phyloP scores from a whole-genome alignment of 805 yeast species.

The Candida bentonensis region DNA sequence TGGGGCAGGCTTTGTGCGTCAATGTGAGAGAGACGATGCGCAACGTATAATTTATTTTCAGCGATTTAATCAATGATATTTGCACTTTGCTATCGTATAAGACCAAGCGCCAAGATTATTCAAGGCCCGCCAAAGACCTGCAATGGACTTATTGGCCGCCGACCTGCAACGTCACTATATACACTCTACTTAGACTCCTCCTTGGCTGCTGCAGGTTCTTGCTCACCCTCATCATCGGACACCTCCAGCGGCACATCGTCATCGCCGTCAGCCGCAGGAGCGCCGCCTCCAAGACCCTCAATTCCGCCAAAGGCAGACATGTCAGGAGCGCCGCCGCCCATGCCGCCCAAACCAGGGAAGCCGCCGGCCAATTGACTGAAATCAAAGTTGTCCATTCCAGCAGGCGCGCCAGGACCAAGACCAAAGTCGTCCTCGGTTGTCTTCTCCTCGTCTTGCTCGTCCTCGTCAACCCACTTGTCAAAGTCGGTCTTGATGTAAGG shows the following conservation, averaged over 20 bases:
- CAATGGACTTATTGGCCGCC: too few relatives aligned
- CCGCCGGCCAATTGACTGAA: slow-evolving; percentile 25
- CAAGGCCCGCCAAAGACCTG: too few relatives aligned
- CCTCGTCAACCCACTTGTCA: slow-evolving; percentile 97
- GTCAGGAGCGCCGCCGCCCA: slow-evolving; percentile 23
- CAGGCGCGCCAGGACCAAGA: slow-evolving; percentile 13
- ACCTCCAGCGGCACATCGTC: slow-evolving; percentile 13
- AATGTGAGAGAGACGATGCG: too few relatives aligned
- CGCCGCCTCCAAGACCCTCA: slow-evolving; percentile 8
- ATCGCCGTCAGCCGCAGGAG: slow-evolving; percentile 7
- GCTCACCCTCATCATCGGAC: slow-evolving; percentile 13
- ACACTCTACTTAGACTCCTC: too few relatives aligned
- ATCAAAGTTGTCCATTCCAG: slow-evolving; percentile 23
- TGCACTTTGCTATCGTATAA: too few relatives aligned
- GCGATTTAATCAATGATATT: too few relatives aligned
- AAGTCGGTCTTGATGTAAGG: slow-evolving; percentile 86
- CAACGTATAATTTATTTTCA: too few relatives aligned
- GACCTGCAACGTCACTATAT: too few relatives aligned
- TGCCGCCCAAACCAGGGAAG: slow-evolving; percentile 28
- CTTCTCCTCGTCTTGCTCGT: slow-evolving; percentile 68
- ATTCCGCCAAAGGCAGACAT: slow-evolving; percentile 6
- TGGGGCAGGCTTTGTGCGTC: too few relatives aligned
- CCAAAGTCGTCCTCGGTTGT: slow-evolving; percentile 34
- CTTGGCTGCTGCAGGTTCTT: not conserved
- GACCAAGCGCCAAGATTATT: too few relatives aligned